Evolutionary conservation across 306 rosid species (phyloP).

Genomic region (Fagus sylvatica): DNA sequence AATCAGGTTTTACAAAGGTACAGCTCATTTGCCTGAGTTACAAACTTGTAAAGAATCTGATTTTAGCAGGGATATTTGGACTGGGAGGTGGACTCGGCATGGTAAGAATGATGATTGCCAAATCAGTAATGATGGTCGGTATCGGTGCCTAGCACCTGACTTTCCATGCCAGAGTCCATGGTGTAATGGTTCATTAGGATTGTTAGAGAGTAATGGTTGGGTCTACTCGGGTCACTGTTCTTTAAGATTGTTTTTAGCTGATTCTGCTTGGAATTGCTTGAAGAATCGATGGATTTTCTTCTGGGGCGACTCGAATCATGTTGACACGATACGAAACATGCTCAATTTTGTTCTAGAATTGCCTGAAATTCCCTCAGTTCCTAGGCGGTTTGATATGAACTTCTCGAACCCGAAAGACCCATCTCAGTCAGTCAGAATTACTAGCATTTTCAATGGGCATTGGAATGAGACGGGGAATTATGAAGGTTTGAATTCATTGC

Average conservation of each 20-base stretch:
- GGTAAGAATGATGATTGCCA: slow-evolving; percentile 66
- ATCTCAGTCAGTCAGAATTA: slow-evolving; percentile 72
- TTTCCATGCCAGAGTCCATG: slow-evolving; percentile 75
- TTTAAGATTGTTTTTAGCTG: slow-evolving; percentile 57
- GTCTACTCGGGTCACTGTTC: slow-evolving; percentile 89
- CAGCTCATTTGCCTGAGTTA: slow-evolving; percentile 50
- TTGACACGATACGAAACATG: slow-evolving; percentile 76
- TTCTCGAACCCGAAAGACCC: slow-evolving; percentile 76
- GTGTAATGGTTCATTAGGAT: slow-evolving; percentile 83
- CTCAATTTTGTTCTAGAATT: slow-evolving; percentile 74
- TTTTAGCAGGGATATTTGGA: slow-evolving; percentile 67
- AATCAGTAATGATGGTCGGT: slow-evolving; percentile 73
- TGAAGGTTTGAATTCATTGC: slow-evolving; percentile 77
- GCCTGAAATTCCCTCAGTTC: slow-evolving; percentile 66
- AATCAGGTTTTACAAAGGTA: slow-evolving; percentile 49
- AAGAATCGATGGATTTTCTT: slow-evolving; percentile 82
- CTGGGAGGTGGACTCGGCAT: slow-evolving; percentile 91
- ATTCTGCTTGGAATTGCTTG: slow-evolving; percentile 83
- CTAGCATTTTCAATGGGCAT: slow-evolving; percentile 93
- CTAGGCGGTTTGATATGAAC: slow-evolving; percentile 71
- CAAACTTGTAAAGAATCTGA: slow-evolving; percentile 57
- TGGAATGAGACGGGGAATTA: slow-evolving; percentile 89
- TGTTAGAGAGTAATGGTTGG: slow-evolving; percentile 96
- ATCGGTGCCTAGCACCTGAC: slow-evolving; percentile 54
- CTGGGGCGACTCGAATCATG: slow-evolving; percentile 97